These are phyloP conservation scores for Hypoxylon rubiginosum DNA, from an alignment of 2,329 filamentous ascomycete species.

Conservation along the genomic window DNA sequence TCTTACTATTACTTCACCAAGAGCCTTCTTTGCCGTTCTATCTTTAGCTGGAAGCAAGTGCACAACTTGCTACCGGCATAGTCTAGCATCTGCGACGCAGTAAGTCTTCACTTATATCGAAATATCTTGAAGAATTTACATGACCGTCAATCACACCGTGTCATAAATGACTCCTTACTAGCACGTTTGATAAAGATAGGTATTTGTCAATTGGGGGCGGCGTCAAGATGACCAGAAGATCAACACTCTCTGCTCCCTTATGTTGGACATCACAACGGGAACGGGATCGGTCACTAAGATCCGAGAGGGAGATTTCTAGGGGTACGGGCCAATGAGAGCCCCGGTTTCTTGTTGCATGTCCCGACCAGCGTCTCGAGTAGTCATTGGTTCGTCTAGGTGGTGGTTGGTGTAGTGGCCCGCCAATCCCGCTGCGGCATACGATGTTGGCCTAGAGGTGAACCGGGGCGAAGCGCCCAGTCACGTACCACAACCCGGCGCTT, in stretches of 20 bases:
- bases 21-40: neutral
- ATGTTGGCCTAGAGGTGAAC: constrained; percentile 32
- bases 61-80: neutral
- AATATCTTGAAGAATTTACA: constrained; percentile 23
- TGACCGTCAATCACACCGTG: constrained; percentile 20
- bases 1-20: neutral
- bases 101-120: constrained; percentile 9
- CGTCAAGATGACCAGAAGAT: constrained; percentile 18
- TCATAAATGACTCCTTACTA: constrained; percentile 15
- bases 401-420: constrained; percentile 28
- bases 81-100: constrained; percentile 4
- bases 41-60: constrained; percentile 1
- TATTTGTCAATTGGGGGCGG: constrained; percentile 28
- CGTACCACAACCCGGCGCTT: constrained; percentile 49
- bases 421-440: constrained; percentile 45
- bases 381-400: constrained; percentile 27
- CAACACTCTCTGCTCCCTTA: constrained; percentile 17
- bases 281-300: constrained; percentile 33
- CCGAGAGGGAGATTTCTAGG: constrained; percentile 32
- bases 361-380: constrained; percentile 32
- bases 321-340: constrained; percentile 31
- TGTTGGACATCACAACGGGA: constrained; percentile 22
- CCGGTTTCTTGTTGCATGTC: constrained; percentile 23
- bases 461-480: constrained; percentile 47
- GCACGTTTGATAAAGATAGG: constrained; percentile 26